A percentile compares a stretch with the other conserved stretches of the same genome.
These are phyloP conservation scores for Ogataea minuta DNA, from an alignment of 805 yeast species.

Conservation along the genomic window DNA sequence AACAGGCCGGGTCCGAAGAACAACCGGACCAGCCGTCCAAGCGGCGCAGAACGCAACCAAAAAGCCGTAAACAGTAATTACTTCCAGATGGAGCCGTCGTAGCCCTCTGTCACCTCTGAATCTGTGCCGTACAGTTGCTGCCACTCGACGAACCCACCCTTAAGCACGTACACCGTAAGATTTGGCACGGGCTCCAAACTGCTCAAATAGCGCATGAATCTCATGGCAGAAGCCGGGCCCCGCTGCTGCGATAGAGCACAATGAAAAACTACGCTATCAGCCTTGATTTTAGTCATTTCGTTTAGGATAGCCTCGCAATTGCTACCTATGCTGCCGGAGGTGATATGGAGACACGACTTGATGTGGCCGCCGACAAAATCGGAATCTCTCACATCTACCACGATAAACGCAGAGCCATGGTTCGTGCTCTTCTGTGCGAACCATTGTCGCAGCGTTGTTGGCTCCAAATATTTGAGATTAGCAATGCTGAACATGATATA, in stretches of 20 bases:
- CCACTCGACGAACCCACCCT: slow-evolving; percentile 89
- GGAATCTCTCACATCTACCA: slow-evolving; percentile 83
- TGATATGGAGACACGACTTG: slow-evolving; percentile 51
- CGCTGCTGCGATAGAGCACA: slow-evolving; percentile 90
- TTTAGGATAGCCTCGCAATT: slow-evolving; percentile 39
- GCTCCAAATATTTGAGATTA: slow-evolving; percentile 46
- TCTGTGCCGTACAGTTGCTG: slow-evolving; percentile 73
- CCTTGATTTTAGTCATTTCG: slow-evolving; percentile 32
- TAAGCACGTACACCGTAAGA: slow-evolving; percentile 57
- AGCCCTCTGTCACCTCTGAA: slow-evolving; percentile 57
- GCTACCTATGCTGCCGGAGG: slow-evolving; percentile 45
- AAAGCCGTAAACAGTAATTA: background rate
- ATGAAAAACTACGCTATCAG: slow-evolving; percentile 72
- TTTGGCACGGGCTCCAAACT: slow-evolving; percentile 27
- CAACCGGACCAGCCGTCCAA: slow-evolving; percentile 5
- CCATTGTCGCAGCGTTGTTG: slow-evolving; percentile 48
- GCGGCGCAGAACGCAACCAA: slow-evolving; percentile 1
- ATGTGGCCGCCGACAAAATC: slow-evolving; percentile 81
- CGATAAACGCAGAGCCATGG: slow-evolving; percentile 42
- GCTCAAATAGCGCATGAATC: slow-evolving; percentile 48
- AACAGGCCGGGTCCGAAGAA: slow-evolving; percentile 1
- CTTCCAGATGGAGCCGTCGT: slow-evolving; percentile 42
- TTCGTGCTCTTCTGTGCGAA: slow-evolving; percentile 38
- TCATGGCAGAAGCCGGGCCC: slow-evolving; percentile 82
- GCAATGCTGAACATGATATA: slow-evolving; percentile 33